phyloP scores from a whole-genome alignment of 345 rosid species.

The Lepidium sativum region DNA sequence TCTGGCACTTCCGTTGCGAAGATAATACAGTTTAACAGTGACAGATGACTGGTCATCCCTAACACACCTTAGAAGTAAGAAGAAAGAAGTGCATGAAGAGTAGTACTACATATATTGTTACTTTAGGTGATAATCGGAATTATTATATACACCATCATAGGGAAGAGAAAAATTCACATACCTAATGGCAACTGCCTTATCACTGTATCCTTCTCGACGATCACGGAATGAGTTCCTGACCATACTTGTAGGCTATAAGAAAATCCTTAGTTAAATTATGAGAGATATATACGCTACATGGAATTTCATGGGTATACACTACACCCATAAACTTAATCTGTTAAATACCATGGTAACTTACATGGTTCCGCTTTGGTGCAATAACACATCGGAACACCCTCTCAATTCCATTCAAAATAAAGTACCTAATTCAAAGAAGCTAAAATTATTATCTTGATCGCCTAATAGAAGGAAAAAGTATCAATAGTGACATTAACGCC shows the following conservation, averaged over 20 bases:
- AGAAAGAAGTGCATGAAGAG: background rate
- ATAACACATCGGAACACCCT: slow-evolving; percentile 81
- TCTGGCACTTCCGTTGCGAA: slow-evolving; percentile 89
- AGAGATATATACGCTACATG: slow-evolving; percentile 1
- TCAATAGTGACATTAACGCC: background rate
- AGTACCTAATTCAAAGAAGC: slow-evolving; percentile 48
- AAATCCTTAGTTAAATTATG: slow-evolving; percentile 15
- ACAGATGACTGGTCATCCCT: slow-evolving; percentile 81
- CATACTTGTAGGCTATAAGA: slow-evolving; percentile 87
- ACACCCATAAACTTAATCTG: background rate
- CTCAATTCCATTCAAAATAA: slow-evolving; percentile 89
- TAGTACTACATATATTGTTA: background rate
- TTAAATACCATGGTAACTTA: slow-evolving; percentile 33
- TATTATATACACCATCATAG: background rate
- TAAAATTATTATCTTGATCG: background rate
- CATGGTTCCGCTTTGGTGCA: slow-evolving; percentile 86
- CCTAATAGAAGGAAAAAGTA: background rate
- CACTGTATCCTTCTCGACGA: slow-evolving; percentile 75
- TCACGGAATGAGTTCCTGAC: slow-evolving; percentile 73
- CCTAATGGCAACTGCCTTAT: slow-evolving; percentile 87
- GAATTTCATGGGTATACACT: background rate
- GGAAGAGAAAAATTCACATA: slow-evolving; percentile 19
- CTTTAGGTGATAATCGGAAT: slow-evolving; percentile 6
- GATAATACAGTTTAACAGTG: slow-evolving; percentile 72
- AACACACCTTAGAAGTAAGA: slow-evolving; percentile 57